Evolutionary conservation across 257 asterid genomes (phyloP).

Genomic region (Solanum ossicruentum): DNA sequence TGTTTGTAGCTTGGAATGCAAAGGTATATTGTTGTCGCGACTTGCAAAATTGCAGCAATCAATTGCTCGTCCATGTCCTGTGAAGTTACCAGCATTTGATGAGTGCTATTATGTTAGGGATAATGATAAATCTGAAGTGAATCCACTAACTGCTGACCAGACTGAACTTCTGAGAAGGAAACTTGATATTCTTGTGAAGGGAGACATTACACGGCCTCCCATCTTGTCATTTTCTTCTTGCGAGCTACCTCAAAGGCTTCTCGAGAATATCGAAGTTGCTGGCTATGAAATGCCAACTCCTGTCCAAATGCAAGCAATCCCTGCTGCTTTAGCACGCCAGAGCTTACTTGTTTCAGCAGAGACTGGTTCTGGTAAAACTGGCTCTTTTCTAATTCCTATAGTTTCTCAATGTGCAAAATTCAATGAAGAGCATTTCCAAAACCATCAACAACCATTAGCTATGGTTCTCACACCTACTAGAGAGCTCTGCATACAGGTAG

Average conservation of each 20-base stretch:
- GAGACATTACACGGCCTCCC: conserved; percentile 44
- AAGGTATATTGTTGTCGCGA: conserved; percentile 35
- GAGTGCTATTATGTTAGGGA: conserved; percentile 73
- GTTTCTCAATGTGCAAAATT: conserved; percentile 41
- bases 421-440: conserved; percentile 8
- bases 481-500: conserved; percentile 88
- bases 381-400: conserved; percentile 71
- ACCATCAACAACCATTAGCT: conserved; percentile 52
- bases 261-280: conserved; percentile 55
- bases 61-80: conserved; percentile 14
- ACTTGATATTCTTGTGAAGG: conserved; percentile 54
- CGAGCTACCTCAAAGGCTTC: conserved; percentile 60
- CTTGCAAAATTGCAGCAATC: conserved; percentile 20
- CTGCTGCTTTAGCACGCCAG: conserved; percentile 55
- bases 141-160: conserved; percentile 20
- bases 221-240: conserved; percentile 65
- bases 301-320: conserved; percentile 95
- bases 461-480: conserved; percentile 84
- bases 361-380: conserved; percentile 92
- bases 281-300: conserved; percentile 95
- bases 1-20: conserved; percentile 82
- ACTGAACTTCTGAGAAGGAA: conserved; percentile 36
- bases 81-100: conserved; percentile 48
- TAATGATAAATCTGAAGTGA: conserved; percentile 12
- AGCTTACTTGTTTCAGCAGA: conserved; percentile 84